These are phyloP conservation scores for Fusarium vanettenii DNA, from an alignment of 2,329 filamentous ascomycete genomes.

Conservation along the genomic window DNA sequence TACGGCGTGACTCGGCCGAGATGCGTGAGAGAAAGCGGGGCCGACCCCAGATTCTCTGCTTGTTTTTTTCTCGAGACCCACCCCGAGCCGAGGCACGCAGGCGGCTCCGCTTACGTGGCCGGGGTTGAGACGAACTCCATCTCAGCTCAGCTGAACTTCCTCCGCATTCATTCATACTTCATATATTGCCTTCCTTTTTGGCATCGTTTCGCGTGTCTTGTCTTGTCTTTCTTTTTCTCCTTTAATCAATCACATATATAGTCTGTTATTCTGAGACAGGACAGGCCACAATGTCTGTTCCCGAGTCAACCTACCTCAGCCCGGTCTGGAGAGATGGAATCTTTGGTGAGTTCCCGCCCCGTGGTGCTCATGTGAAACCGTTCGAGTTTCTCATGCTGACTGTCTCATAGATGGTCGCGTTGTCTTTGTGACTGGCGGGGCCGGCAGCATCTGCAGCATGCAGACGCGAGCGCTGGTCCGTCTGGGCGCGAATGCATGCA, in stretches of 20 bases:
- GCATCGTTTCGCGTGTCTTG: background rate
- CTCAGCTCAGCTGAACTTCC: constrained; percentile 1
- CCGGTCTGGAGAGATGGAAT: constrained; percentile 88
- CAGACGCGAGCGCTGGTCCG: constrained; percentile 93
- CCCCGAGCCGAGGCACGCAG: constrained; percentile 34
- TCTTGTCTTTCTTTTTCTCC: background rate
- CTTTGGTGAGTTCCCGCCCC: constrained; percentile 70
- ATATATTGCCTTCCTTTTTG: background rate
- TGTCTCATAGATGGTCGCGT: constrained; percentile 79
- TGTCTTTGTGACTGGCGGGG: constrained; percentile 94
- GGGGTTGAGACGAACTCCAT: background rate
- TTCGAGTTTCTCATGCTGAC: constrained; percentile 6
- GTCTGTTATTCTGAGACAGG: background rate
- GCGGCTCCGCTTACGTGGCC: constrained; percentile 2
- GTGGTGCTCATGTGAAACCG: background rate
- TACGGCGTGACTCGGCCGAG: constrained; percentile 35
- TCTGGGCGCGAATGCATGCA: constrained; percentile 92
- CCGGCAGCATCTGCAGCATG: constrained; percentile 92
- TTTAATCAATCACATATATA: background rate
- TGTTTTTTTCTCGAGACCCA: constrained; percentile 8
- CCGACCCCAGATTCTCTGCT: constrained; percentile 25
- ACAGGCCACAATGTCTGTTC: constrained; percentile 68
- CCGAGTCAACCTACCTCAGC: constrained; percentile 81
- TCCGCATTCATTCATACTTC: background rate
- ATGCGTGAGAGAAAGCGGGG: background rate